A percentile compares a stretch with the other conserved stretches of the same genome.
phyloP scores from a whole-genome alignment of 768 basidiomycete genomes.

The Termitomyces sp. region DNA sequence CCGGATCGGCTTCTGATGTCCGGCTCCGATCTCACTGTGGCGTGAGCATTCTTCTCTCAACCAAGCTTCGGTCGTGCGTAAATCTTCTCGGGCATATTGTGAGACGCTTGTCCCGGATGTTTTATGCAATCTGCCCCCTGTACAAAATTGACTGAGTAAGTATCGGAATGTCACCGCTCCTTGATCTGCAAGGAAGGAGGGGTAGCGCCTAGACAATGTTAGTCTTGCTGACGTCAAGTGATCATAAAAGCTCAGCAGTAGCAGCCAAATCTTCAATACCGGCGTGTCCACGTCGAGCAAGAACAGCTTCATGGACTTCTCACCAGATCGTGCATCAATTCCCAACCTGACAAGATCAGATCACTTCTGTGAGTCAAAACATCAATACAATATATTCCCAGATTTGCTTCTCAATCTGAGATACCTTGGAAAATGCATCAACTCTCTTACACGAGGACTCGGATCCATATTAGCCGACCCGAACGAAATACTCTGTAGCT shows the following conservation, averaged over 20 bases:
- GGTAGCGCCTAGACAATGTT: neutral
- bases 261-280: slow-evolving; percentile 13
- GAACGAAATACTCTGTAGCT: neutral
- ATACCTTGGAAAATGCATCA: neutral
- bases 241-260: slow-evolving; percentile 10
- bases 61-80: slow-evolving; percentile 12
- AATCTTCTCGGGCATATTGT: slow-evolving; percentile 7
- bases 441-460: neutral
- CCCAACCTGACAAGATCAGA: slow-evolving; percentile 5
- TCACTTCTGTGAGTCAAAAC: neutral
- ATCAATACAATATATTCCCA: neutral
- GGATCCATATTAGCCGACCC: neutral
- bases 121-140: neutral
- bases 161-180: no score
- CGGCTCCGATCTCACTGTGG: slow-evolving; percentile 7
- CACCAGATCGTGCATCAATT: slow-evolving; percentile 4
- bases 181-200: neutral
- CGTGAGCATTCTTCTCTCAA: slow-evolving; percentile 14
- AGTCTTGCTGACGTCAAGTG: neutral
- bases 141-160: neutral
- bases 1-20: slow-evolving; percentile 15
- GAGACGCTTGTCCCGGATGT: slow-evolving; percentile 1
- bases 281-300: slow-evolving; percentile 14
- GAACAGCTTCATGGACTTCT: slow-evolving; percentile 9
- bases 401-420: neutral